A percentile compares a stretch with the other conserved stretches of the same genome.
phyloP scores from a whole-genome alignment of 1,139 yeast genomes.

The Sugiyamaella pinicola region DNA sequence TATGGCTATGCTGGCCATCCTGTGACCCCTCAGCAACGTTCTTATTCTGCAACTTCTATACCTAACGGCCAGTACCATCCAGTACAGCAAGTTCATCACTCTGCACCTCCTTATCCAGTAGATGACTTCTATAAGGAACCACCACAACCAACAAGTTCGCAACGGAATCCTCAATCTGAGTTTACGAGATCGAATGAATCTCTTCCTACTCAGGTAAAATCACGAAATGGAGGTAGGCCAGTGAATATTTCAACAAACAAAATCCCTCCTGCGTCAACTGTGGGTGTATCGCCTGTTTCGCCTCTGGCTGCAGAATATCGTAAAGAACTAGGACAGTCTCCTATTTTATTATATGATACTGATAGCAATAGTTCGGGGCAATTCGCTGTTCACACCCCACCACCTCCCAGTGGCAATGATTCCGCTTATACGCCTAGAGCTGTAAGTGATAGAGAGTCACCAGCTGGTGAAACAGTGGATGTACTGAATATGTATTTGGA shows the following conservation, averaged over 20 bases:
- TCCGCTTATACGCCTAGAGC: constrained; percentile 9
- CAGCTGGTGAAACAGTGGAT: constrained; percentile 10
- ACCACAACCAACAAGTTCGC: constrained; percentile 4
- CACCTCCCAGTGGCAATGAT: constrained; percentile 11
- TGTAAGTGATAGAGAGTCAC: constrained; percentile 9
- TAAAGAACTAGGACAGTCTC: constrained; percentile 22
- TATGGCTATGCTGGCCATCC: constrained; percentile 15
- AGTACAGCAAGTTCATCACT: neutral
- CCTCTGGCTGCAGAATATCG: constrained; percentile 33
- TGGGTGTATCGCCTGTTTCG: constrained; percentile 28
- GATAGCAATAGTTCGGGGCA: neutral
- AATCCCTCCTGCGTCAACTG: constrained; percentile 33
- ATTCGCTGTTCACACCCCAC: constrained; percentile 2
- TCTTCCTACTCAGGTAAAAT: constrained; percentile 12
- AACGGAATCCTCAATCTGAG: neutral
- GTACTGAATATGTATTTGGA: constrained; percentile 16
- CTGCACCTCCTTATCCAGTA: constrained; percentile 13
- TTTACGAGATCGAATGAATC: constrained; percentile 11
- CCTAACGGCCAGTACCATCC: constrained; percentile 1
- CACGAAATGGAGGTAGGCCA: constrained; percentile 7
- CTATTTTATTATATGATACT: constrained; percentile 19
- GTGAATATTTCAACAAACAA: constrained; percentile 34
- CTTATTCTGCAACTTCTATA: neutral
- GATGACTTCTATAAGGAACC: constrained; percentile 6
- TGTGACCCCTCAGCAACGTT: constrained; percentile 9